A percentile compares a stretch with the other conserved stretches of the same genome.
phyloP scores from a whole-genome alignment of 2,329 filamentous ascomycete genomes.

The Aspergillus bombycis region DNA sequence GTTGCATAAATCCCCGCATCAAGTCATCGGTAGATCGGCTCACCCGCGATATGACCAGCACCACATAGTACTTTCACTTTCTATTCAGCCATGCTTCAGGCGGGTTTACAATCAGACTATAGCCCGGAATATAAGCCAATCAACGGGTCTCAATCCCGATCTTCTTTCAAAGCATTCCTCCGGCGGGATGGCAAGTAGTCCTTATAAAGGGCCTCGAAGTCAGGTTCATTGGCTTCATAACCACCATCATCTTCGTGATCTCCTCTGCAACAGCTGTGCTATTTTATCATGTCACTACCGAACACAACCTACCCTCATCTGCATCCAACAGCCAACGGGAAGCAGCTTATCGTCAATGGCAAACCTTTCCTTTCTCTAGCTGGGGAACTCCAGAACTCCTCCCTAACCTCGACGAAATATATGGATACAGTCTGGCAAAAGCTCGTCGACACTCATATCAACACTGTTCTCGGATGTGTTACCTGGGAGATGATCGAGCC shows the following conservation, averaged over 20 bases:
- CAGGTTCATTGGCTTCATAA: neutral
- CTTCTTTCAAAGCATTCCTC: neutral
- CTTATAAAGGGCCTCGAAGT: neutral
- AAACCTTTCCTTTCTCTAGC: slow-evolving; percentile 49
- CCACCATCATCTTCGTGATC: neutral
- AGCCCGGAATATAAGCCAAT: slow-evolving; percentile 23
- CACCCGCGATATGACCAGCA: too few species aligned
- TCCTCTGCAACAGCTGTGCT: neutral
- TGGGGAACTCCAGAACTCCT: slow-evolving; percentile 54
- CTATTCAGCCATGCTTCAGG: too few species aligned
- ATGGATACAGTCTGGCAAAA: slow-evolving; percentile 51
- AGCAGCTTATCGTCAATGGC: slow-evolving; percentile 50
- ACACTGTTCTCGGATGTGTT: slow-evolving; percentile 51
- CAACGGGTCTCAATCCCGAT: neutral
- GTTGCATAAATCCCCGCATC: too few species aligned
- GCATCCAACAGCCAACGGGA: slow-evolving; percentile 10
- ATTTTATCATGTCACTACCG: slow-evolving; percentile 5
- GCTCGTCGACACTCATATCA: slow-evolving; percentile 45
- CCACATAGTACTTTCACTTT: too few species aligned
- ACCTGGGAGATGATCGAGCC: slow-evolving; percentile 54
- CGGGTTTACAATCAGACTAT: neutral
- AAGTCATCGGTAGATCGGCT: too few species aligned
- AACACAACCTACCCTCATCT: slow-evolving; percentile 19
- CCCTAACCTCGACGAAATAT: slow-evolving; percentile 48
- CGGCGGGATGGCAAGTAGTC: neutral